Evolutionary conservation across 1,139 yeast species (phyloP).

Genomic region (Geotrichum bryndzae): DNA sequence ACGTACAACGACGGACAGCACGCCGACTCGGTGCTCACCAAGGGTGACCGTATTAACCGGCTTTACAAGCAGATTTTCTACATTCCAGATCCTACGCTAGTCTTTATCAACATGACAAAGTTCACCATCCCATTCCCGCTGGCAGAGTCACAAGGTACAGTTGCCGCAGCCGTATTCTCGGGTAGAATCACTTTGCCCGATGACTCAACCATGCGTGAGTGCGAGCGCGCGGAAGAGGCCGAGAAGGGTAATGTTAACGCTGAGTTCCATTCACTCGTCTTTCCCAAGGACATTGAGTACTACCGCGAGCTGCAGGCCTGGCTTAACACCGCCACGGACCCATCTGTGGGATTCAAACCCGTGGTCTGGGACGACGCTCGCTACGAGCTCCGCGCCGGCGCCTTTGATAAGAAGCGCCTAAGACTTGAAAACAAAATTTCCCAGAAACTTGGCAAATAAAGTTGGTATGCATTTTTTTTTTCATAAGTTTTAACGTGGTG

Average conservation of each 20-base stretch:
- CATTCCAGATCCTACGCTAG: constrained; percentile 51
- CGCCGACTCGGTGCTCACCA: constrained; percentile 36
- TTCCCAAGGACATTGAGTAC: constrained; percentile 48
- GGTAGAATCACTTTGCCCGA: constrained; percentile 45
- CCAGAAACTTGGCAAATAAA: not conserved
- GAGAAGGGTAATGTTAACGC: constrained; percentile 38
- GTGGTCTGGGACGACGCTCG: constrained; percentile 1
- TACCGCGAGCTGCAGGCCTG: constrained; percentile 39
- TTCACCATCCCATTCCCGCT: constrained; percentile 54
- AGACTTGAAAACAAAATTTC: not conserved
- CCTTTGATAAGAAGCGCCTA: constrained; percentile 1
- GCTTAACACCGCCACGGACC: constrained; percentile 32
- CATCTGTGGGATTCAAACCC: not conserved
- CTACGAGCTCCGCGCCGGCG: not conserved
- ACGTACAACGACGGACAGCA: constrained; percentile 12
- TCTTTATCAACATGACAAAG: constrained; percentile 47
- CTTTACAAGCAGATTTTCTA: constrained; percentile 50
- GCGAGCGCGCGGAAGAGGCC: constrained; percentile 38
- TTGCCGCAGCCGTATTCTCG: constrained; percentile 50
- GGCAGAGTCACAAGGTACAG: constrained; percentile 54
- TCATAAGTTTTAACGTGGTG: not conserved
- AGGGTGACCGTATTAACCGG: constrained; percentile 45
- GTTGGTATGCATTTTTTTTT: not conserved
- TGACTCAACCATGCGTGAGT: constrained; percentile 37
- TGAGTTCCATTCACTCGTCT: constrained; percentile 42